Conservation (phyloP, 2,329 filamentous ascomycete genomes). For the Calcarisporium arbuscula region DNA sequence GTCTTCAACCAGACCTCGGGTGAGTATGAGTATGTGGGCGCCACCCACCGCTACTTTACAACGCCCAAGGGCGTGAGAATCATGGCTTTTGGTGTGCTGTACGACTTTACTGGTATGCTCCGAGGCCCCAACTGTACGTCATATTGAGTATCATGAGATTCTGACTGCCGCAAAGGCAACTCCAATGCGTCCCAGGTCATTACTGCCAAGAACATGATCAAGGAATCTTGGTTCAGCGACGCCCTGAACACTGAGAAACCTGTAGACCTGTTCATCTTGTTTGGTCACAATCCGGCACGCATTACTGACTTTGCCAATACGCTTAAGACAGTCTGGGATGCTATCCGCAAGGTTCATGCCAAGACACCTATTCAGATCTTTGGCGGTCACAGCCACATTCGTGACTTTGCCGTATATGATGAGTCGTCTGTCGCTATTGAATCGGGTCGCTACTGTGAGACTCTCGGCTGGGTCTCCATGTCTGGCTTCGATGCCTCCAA, state of each 20-base stretch:
- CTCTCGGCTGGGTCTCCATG: slow-evolving; percentile 60
- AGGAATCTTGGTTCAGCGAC: slow-evolving; percentile 54
- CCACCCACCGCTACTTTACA: slow-evolving; percentile 37
- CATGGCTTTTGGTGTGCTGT: slow-evolving; percentile 39
- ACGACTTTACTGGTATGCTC: slow-evolving; percentile 43
- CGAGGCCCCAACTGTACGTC: slow-evolving; percentile 19
- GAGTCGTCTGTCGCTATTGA: slow-evolving; percentile 54
- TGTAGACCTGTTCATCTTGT: slow-evolving; percentile 57
- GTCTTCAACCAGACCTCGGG: slow-evolving; percentile 31
- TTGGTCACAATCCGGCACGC: slow-evolving; percentile 57
- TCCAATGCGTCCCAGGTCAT: slow-evolving; percentile 56
- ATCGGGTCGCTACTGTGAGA: slow-evolving; percentile 62
- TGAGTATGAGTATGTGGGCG: slow-evolving; percentile 35
- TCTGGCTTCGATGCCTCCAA: slow-evolving; percentile 46
- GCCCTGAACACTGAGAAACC: slow-evolving; percentile 46
- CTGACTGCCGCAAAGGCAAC: slow-evolving; percentile 35
- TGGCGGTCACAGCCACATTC: slow-evolving; percentile 58
- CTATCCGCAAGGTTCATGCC: slow-evolving; percentile 51
- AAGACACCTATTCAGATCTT: slow-evolving; percentile 58
- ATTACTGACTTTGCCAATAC: slow-evolving; percentile 36
- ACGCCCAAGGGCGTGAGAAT: slow-evolving; percentile 34
- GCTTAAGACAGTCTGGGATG: slow-evolving; percentile 41
- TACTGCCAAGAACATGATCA: slow-evolving; percentile 42
- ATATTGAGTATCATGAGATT: not conserved
- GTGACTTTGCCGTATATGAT: slow-evolving; percentile 60